A percentile compares a stretch with the other conserved stretches of the same genome.
These are phyloP conservation scores for Dothidotthia symphoricarpi DNA, from an alignment of 2,329 filamentous ascomycete species.

Conservation along the genomic window DNA sequence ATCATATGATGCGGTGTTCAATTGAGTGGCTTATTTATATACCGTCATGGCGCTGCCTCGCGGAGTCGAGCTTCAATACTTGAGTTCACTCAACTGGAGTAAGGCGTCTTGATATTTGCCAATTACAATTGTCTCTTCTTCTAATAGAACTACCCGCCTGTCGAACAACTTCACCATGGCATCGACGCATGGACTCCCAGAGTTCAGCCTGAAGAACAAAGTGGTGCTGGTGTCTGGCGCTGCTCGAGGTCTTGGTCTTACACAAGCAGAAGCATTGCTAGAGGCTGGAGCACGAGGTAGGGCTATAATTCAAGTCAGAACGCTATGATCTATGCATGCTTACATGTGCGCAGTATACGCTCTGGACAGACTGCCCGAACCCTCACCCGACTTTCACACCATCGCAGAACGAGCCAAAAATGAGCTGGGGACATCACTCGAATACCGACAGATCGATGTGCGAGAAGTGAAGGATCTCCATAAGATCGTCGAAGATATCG, in stretches of 20 bases:
- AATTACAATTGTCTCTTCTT: not conserved
- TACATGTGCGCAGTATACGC: slow-evolving; percentile 58
- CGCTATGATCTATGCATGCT: not conserved
- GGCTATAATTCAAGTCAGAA: not conserved
- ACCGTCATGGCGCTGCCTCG: too few species aligned
- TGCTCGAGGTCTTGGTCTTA: slow-evolving; percentile 69
- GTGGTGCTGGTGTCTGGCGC: slow-evolving; percentile 70
- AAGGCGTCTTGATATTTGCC: not conserved
- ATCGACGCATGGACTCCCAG: slow-evolving; percentile 53
- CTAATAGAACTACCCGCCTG: too few species aligned
- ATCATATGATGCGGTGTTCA: too few species aligned
- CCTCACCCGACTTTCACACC: slow-evolving; percentile 61
- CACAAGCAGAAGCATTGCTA: slow-evolving; percentile 69
- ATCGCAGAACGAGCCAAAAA: slow-evolving; percentile 63
- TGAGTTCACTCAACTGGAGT: too few species aligned
- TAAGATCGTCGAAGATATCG: slow-evolving; percentile 66
- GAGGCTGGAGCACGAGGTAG: slow-evolving; percentile 70
- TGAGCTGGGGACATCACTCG: slow-evolving; percentile 65
- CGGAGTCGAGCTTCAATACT: too few species aligned
- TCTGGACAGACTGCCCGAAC: slow-evolving; percentile 60
- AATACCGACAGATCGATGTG: slow-evolving; percentile 79
- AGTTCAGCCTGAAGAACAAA: slow-evolving; percentile 73
- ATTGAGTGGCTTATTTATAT: too few species aligned
- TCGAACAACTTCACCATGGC: slow-evolving; percentile 12
- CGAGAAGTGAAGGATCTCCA: slow-evolving; percentile 69